Conservation (phyloP, 345 rosid genomes). For the Trapa bicornis region DNA sequence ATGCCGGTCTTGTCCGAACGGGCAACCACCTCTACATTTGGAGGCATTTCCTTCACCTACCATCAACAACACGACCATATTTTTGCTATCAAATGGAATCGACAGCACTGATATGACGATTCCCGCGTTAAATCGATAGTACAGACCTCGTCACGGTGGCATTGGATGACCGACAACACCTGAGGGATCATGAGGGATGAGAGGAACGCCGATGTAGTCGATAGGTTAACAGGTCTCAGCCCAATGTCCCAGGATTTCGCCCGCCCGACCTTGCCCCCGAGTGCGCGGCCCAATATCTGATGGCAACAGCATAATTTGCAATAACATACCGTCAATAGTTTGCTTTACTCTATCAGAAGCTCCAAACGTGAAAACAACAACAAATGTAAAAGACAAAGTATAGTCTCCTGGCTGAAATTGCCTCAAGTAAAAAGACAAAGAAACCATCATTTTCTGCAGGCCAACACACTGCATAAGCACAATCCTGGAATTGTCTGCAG, state of each 20-base stretch:
- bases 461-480: no score
- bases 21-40: constrained; percentile 35
- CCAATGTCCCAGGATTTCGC: constrained; percentile 54
- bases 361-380: no score
- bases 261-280: constrained; percentile 46
- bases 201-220: constrained; percentile 24
- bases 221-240: constrained; percentile 25
- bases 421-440: neutral
- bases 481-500: no score
- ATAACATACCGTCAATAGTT: no score
- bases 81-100: no score
- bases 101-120: no score
- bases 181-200: constrained; percentile 29
- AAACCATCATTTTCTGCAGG: no score
- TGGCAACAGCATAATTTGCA: neutral
- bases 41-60: constrained; percentile 29
- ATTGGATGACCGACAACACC: constrained; percentile 31
- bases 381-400: neutral
- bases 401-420: neutral
- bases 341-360: no score
- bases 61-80: neutral
- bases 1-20: constrained; percentile 39
- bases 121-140: neutral
- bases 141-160: constrained; percentile 55
- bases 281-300: constrained; percentile 40